phyloP scores from a whole-genome alignment of 768 basidiomycete genomes.

The Lactarius sanguifluus region DNA sequence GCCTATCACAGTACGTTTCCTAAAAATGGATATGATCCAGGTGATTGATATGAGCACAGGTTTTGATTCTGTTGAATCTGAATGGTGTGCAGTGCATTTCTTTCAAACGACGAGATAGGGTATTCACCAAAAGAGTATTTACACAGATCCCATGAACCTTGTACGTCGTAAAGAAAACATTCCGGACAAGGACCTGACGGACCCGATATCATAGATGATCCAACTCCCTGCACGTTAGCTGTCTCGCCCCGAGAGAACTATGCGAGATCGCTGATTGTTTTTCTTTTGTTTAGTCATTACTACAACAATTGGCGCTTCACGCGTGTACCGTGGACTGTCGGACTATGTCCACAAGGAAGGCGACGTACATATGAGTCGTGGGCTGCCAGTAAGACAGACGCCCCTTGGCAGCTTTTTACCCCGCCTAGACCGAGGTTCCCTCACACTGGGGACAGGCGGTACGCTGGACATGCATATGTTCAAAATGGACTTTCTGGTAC shows the following conservation, averaged over 20 bases:
- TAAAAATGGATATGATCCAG: too few species aligned
- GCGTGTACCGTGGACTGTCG: constrained; percentile 3
- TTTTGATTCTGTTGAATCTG: constrained; percentile 4
- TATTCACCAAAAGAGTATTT: neutral
- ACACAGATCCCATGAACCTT: neutral
- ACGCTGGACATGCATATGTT: neutral
- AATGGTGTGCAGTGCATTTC: constrained; percentile 3
- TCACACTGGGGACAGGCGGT: neutral
- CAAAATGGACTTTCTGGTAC: neutral
- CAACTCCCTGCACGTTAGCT: neutral
- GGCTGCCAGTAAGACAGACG: neutral
- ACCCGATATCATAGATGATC: too few species aligned
- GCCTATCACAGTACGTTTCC: constrained; percentile 4
- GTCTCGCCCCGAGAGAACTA: too few species aligned
- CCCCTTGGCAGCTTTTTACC: neutral
- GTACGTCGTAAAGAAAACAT: too few species aligned
- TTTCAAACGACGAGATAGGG: neutral
- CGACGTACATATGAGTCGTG: constrained; percentile 1
- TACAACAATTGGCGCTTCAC: neutral
- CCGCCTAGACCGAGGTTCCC: neutral
- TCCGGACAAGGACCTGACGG: too few species aligned
- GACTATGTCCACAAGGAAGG: neutral
- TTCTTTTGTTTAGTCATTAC: too few species aligned
- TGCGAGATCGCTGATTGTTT: neutral
- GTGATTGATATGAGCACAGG: neutral